phyloP scores from a whole-genome alignment of 2,329 filamentous ascomycete species.

The Monilinia polystroma region DNA sequence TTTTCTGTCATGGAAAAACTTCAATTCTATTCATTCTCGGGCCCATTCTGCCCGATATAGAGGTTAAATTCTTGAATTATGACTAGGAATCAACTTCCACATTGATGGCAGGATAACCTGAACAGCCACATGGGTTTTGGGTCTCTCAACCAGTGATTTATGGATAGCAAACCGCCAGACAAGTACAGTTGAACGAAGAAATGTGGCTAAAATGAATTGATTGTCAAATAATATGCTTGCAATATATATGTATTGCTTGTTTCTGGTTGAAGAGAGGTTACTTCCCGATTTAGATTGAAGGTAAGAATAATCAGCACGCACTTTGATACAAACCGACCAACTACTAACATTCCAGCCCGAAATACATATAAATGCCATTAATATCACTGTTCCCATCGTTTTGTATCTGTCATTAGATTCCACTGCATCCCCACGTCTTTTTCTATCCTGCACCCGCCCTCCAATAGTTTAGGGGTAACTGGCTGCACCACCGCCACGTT shows the following conservation, averaged over 20 bases:
- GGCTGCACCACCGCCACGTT: background rate
- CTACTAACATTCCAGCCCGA: background rate
- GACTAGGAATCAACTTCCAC: too few species aligned
- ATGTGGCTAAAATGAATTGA: background rate
- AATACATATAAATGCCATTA: background rate
- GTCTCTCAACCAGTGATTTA: too few species aligned
- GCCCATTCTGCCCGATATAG: too few species aligned
- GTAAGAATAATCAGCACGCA: background rate
- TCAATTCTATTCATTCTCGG: too few species aligned
- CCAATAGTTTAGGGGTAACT: background rate
- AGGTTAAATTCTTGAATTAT: too few species aligned
- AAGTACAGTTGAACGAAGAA: background rate
- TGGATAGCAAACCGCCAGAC: too few species aligned
- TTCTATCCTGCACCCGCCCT: background rate
- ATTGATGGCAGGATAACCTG: too few species aligned
- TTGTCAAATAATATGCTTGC: background rate
- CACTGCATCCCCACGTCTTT: background rate
- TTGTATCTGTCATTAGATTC: background rate
- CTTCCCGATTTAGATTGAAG: background rate
- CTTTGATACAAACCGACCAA: background rate
- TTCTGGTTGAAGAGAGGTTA: background rate
- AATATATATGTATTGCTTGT: background rate
- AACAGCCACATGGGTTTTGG: too few species aligned
- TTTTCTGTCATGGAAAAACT: too few species aligned
- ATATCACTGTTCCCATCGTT: background rate